These are phyloP conservation scores for Prunus mongolica DNA, from an alignment of 306 rosid genomes.

Conservation along the genomic window DNA sequence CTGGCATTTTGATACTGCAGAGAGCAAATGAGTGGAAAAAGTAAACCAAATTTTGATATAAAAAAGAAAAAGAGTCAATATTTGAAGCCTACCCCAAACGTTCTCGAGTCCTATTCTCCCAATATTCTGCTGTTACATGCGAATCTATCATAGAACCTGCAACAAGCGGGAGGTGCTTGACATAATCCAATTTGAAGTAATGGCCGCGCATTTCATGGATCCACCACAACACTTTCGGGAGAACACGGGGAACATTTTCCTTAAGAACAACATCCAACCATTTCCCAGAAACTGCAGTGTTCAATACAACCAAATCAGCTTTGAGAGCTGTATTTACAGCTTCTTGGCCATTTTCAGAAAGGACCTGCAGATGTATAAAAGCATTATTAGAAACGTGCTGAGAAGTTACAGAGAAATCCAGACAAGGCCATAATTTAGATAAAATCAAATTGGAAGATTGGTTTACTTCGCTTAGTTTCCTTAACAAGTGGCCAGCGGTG, in stretches of 20 bases:
- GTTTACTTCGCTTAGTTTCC: not conserved
- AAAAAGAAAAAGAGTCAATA: not conserved
- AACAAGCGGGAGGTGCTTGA: slow-evolving; percentile 92
- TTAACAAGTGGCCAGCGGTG: not conserved
- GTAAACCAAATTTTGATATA: not conserved
- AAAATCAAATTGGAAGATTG: not conserved
- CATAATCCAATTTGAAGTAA: slow-evolving; percentile 93
- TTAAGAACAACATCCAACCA: slow-evolving; percentile 86
- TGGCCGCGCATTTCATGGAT: slow-evolving; percentile 99
- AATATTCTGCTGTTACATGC: slow-evolving; percentile 80
- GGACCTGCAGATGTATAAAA: slow-evolving; percentile 37
- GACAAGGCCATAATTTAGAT: not conserved
- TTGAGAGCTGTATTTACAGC: slow-evolving; percentile 67
- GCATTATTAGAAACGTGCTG: not conserved
- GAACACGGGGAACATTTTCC: slow-evolving; percentile 66
- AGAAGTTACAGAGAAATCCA: not conserved
- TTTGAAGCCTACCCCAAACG: slow-evolving; percentile 58
- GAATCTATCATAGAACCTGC: slow-evolving; percentile 99
- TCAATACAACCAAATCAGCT: slow-evolving; percentile 82
- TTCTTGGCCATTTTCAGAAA: slow-evolving; percentile 73
- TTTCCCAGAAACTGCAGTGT: slow-evolving; percentile 97
- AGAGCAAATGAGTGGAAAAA: slow-evolving; percentile 3
- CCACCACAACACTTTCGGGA: slow-evolving; percentile 99
- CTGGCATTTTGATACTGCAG: slow-evolving; percentile 81
- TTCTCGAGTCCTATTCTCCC: slow-evolving; percentile 85